A percentile compares a stretch with the other conserved stretches of the same genome.
phyloP scores from a whole-genome alignment of 1,139 yeast genomes.

The Candida tetrigidarum region DNA sequence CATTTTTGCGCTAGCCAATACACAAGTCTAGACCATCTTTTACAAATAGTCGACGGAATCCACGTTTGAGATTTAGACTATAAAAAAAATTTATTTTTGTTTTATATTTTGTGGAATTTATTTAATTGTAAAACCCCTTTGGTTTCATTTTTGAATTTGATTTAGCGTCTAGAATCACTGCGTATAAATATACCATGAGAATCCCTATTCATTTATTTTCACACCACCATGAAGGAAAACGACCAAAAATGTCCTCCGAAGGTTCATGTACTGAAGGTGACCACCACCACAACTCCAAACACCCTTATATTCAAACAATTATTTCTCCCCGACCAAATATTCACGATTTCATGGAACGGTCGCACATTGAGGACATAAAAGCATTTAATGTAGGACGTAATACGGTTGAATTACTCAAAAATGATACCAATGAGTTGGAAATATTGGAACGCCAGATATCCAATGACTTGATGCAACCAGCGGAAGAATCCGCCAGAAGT shows the following conservation, averaged over 20 bases:
- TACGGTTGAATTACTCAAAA: constrained; percentile 2
- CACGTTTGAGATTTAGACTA: too few relatives aligned
- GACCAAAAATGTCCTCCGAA: background rate
- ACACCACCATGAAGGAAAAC: background rate
- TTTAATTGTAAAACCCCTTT: too few relatives aligned
- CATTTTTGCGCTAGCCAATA: too few relatives aligned
- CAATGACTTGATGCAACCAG: background rate
- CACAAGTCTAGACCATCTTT: too few relatives aligned
- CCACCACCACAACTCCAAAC: background rate
- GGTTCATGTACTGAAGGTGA: background rate
- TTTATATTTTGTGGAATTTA: too few relatives aligned
- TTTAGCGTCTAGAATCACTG: too few relatives aligned
- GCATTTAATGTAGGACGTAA: constrained; percentile 7
- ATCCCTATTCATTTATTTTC: background rate
- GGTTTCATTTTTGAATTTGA: too few relatives aligned
- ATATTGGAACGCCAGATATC: background rate
- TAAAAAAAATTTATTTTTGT: too few relatives aligned
- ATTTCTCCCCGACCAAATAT: constrained; percentile 10
- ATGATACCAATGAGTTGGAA: background rate
- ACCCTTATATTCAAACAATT: background rate
- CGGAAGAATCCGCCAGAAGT: background rate
- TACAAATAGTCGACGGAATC: too few relatives aligned
- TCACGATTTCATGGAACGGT: background rate
- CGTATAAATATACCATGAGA: constrained; percentile 6
- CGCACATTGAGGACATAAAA: constrained; percentile 5